These are phyloP conservation scores for Umbelopsis isabellina DNA, from an alignment of 192 early-diverging fungal genomes.

Conservation along the genomic window DNA sequence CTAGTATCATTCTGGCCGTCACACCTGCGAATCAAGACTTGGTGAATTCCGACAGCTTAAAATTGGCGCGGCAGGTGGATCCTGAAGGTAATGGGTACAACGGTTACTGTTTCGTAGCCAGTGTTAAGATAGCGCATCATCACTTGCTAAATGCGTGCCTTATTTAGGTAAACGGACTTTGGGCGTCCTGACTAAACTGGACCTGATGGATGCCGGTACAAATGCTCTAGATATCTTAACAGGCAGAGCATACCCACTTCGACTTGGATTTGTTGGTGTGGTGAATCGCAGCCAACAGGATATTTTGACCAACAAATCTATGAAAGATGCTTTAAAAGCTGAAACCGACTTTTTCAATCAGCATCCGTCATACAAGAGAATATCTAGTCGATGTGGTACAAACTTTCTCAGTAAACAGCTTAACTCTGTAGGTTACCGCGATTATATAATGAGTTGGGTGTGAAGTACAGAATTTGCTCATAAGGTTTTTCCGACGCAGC, in stretches of 20 bases:
- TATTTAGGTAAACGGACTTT: constrained; percentile 58
- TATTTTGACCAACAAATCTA: constrained; percentile 71
- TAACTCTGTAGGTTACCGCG: constrained; percentile 51
- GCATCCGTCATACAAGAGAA: constrained; percentile 74
- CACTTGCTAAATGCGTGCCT: no score
- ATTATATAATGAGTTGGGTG: no score
- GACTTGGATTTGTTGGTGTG: constrained; percentile 81
- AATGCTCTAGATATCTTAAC: constrained; percentile 80
- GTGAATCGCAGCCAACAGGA: constrained; percentile 86
- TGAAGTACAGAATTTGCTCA: no score
- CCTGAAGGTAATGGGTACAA: constrained; percentile 54
- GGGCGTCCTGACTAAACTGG: constrained; percentile 84
- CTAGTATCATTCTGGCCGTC: constrained; percentile 80
- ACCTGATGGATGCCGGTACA: constrained; percentile 85
- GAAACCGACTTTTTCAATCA: constrained; percentile 72
- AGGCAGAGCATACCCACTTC: constrained; percentile 75
- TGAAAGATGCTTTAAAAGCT: constrained; percentile 66
- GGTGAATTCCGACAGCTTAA: constrained; percentile 84
- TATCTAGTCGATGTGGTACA: constrained; percentile 75
- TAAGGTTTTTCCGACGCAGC: constrained; percentile 29
- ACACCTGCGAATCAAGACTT: constrained; percentile 82
- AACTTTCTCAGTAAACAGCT: constrained; percentile 67
- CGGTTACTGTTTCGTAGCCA: no score
- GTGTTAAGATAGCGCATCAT: no score
- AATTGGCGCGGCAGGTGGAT: constrained; percentile 83